phyloP scores from a whole-genome alignment of 2,329 filamentous ascomycete species.

The Trichophyton rubrum region DNA sequence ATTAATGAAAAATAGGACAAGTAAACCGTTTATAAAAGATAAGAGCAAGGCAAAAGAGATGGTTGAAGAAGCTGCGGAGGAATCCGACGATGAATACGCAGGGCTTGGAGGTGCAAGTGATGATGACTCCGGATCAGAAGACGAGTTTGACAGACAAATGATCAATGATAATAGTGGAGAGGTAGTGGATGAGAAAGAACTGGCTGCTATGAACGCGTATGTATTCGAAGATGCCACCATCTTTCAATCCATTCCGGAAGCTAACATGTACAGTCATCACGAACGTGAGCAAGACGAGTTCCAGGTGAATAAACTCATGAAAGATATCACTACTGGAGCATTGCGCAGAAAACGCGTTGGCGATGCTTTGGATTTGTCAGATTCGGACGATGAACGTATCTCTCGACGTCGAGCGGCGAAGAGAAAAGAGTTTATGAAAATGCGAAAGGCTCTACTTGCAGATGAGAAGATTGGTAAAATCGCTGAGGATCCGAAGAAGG shows the following conservation, averaged over 20 bases:
- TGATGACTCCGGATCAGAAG: constrained; percentile 66
- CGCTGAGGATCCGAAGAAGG: constrained; percentile 74
- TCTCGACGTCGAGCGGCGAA: constrained; percentile 68
- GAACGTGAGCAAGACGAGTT: constrained; percentile 73
- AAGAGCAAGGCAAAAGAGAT: constrained; percentile 77
- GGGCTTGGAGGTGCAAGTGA: constrained; percentile 82
- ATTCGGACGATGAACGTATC: constrained; percentile 70
- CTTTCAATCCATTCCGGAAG: neutral
- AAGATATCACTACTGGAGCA: constrained; percentile 79
- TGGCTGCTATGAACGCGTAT: constrained; percentile 83
- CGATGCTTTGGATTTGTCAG: constrained; percentile 71
- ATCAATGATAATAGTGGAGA: constrained; percentile 75
- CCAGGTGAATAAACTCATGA: constrained; percentile 79
- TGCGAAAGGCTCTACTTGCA: constrained; percentile 74
- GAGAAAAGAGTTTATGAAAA: constrained; percentile 75
- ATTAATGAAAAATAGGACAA: constrained; percentile 51
- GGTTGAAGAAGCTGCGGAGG: constrained; percentile 86
- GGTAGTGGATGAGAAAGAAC: constrained; percentile 62
- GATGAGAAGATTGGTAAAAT: constrained; percentile 88
- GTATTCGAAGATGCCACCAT: constrained; percentile 21
- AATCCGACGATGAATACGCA: constrained; percentile 96
- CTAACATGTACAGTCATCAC: constrained; percentile 47
- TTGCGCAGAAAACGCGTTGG: constrained; percentile 70
- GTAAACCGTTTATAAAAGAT: constrained; percentile 61
- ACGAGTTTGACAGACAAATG: constrained; percentile 70